These are phyloP conservation scores for Salix viminalis DNA, from an alignment of 345 rosid species.

Conservation along the genomic window DNA sequence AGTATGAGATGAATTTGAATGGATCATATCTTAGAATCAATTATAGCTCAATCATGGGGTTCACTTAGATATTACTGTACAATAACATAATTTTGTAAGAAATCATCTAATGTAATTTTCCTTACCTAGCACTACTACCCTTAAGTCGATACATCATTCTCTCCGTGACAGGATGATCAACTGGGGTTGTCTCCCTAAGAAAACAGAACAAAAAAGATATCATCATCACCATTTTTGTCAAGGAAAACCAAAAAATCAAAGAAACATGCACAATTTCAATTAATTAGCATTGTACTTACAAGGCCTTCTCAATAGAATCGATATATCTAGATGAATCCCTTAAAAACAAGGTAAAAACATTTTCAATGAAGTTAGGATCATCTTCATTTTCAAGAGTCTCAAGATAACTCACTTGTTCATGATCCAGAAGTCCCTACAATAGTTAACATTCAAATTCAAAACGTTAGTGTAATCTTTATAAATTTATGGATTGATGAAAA, in stretches of 20 bases:
- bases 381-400: slow-evolving; percentile 2
- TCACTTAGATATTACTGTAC: too few relatives aligned
- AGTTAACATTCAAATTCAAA: background rate
- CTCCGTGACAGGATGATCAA: background rate
- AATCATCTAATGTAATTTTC: background rate
- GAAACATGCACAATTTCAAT: background rate
- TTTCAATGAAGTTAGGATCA: slow-evolving; percentile 2
- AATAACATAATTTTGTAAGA: background rate
- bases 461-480: background rate
- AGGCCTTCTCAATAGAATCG: background rate
- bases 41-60: too few relatives aligned
- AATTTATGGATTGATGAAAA: background rate
- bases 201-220: background rate
- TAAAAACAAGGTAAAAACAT: background rate
- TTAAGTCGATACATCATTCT: background rate
- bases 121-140: slow-evolving; percentile 1
- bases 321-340: background rate
- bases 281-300: background rate
- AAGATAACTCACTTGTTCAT: background rate
- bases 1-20: too few relatives aligned
- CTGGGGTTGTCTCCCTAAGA: background rate
- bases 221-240: background rate
- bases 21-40: too few relatives aligned
- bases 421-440: background rate
- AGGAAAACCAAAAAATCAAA: background rate